These are phyloP conservation scores for Venturia pyrina DNA, from an alignment of 2,329 filamentous ascomycete species.

Conservation along the genomic window DNA sequence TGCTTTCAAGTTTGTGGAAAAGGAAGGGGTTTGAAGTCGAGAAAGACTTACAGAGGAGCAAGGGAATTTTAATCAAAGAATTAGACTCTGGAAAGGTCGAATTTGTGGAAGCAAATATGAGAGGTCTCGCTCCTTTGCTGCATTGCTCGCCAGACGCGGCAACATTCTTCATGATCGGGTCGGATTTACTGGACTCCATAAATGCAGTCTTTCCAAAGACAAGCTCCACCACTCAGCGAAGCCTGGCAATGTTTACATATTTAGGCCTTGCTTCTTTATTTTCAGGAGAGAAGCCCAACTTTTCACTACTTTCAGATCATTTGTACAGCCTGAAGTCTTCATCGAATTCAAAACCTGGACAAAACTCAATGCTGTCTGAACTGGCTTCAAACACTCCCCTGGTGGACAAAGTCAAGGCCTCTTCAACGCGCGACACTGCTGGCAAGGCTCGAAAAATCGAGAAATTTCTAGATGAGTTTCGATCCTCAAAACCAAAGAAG, in stretches of 20 bases:
- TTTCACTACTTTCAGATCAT: slow-evolving; percentile 70
- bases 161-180: slow-evolving; percentile 65
- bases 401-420: slow-evolving; percentile 44
- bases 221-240: slow-evolving; percentile 52
- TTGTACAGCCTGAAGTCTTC: slow-evolving; percentile 69
- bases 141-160: slow-evolving; percentile 48
- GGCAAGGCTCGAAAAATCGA: slow-evolving; percentile 46
- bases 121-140: slow-evolving; percentile 53
- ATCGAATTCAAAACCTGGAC: slow-evolving; percentile 38
- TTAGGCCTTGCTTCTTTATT: slow-evolving; percentile 63
- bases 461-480: slow-evolving; percentile 49
- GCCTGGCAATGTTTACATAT: slow-evolving; percentile 64
- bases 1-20: slow-evolving; percentile 44
- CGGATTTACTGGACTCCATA: slow-evolving; percentile 76
- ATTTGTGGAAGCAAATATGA: slow-evolving; percentile 44
- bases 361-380: slow-evolving; percentile 61
- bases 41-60: slow-evolving; percentile 47
- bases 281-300: slow-evolving; percentile 55
- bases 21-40: slow-evolving; percentile 39
- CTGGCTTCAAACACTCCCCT: slow-evolving; percentile 73
- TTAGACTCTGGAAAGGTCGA: slow-evolving; percentile 54
- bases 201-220: slow-evolving; percentile 54
- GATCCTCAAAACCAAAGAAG: slow-evolving; percentile 42
- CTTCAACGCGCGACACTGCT: not conserved
- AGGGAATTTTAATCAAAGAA: slow-evolving; percentile 50